Evolutionary conservation across 1,139 yeast genomes (phyloP), one percentile per base, ranked within the genome.

Genomic region (Blastobotrys aristatus): DNA sequence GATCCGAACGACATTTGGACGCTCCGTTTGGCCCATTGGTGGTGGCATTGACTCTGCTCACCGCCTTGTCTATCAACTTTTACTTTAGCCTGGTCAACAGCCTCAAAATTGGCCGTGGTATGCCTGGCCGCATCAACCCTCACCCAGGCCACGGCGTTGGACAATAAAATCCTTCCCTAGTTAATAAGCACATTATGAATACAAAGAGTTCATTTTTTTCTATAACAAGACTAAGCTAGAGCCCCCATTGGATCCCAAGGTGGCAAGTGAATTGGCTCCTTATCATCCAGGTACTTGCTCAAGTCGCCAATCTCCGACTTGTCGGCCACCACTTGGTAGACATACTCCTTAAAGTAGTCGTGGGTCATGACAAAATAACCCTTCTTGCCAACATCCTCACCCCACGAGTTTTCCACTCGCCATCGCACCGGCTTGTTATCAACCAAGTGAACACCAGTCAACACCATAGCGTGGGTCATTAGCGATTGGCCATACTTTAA

Each of bases 181-280:
- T n/a, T n/a, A n/a, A n/a, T n/a, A n/a, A n/a, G n/a, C n/a, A n/a
- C n/a, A n/a, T n/a, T n/a, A n/a, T n/a, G n/a, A n/a, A n/a, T n/a
- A n/a, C n/a, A n/a, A n/a, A n/a, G n/a, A n/a, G n/a, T n/a, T n/a
- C n/a, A n/a, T n/a, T n/a, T n/a, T n/a, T n/a, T n/a, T n/a, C n/a
- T n/a, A 24, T 10, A 24, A 24, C 27, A 24, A 24, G 5, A 24
- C 10, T 47, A 22, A 27, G 95, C 95, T 52, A 86, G 71, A 2
- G 94, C 84, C 44, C 95, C 95, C 85, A 87, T 82, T 43, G 95
- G 95, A 62, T 86, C 95, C 74, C 84, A 85, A 50, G 80, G 81
- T 40, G 94, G 94, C 50, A 86, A 73, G 10, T 75, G 76, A 48
- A 70, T 72, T 52, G 77, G 82, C 33, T 76, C 72, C 55, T 76